Evolutionary conservation across 345 rosid species (phyloP), one percentile per base, ranked within the genome.

Genomic region (Syzygium grande): DNA sequence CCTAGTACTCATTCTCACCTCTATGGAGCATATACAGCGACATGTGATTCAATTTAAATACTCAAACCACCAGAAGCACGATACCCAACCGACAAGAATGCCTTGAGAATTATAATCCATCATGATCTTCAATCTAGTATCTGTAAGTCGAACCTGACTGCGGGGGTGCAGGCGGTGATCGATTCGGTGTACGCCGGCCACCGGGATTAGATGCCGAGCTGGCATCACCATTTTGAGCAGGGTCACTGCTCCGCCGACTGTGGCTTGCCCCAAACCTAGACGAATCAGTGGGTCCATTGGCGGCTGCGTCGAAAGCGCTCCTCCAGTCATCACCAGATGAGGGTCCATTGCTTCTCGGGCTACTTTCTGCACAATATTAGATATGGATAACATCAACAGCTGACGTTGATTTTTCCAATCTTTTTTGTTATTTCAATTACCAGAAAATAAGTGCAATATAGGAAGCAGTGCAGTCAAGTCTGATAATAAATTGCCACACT

Each of bases 101-200:
- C 80, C 79, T 34, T 10, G 49, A 68, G 46, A 73, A 25, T 9
- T 41, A 17, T 73, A 17, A 19, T 38, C 80, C 80, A 34, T 38
- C 80, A 73, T 34, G 80, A 34, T 38, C 80, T 34, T 73, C 80
- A 73, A 73, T 73, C 83, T 73, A 73, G 83, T 93, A 93, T 92
- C 94, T 90, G 87, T 93, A 91, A 21, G 92, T 88, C 27, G 94
- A 93, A 90, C 94, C 95, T 1, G 95, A 89, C 53, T 89, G 94
- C 3, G 99, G 99, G 9, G 99, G 98, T 30, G 95, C 95, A 10
- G 99, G 99, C 23, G 99, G 98, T 93, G 94, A 58, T 84, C 99
- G 91, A 51, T 61, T 93, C 1, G 99, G 99, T 12, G 99, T 95
- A 68, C 95, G 95, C 23, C 98, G 98, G 89, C 99, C 94, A 54